phyloP scores from a whole-genome alignment of 257 asterid species.

The Nicotiana benthamiana region DNA sequence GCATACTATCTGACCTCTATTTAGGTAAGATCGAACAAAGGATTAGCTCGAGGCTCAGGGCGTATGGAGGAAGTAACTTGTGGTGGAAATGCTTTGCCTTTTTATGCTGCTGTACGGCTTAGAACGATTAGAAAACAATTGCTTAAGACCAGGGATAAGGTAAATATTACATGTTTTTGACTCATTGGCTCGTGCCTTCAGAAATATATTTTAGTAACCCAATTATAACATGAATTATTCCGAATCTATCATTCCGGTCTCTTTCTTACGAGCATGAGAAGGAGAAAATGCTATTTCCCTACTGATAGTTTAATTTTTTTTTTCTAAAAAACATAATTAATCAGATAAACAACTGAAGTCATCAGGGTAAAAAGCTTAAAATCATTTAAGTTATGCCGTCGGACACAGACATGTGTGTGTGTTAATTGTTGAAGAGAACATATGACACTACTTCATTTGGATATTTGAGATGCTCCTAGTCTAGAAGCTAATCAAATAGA shows the following conservation, averaged over 20 bases:
- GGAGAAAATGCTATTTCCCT: background rate
- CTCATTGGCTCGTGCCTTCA: background rate
- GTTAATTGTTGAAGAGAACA: background rate
- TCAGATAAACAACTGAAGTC: background rate
- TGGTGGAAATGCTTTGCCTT: slow-evolving; percentile 94
- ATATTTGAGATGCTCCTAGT: background rate
- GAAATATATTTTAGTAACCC: background rate
- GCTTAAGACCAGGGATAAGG: slow-evolving; percentile 60
- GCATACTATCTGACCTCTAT: background rate
- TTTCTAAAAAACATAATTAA: background rate
- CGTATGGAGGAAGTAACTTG: slow-evolving; percentile 74
- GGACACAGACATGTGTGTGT: background rate
- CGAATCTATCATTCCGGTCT: background rate
- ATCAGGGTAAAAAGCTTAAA: background rate
- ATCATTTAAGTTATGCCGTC: background rate
- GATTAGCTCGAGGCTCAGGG: slow-evolving; percentile 37
- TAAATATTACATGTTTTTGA: slow-evolving; percentile 9
- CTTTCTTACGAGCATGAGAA: background rate
- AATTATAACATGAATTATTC: background rate
- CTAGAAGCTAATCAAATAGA: background rate
- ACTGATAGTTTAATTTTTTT: background rate
- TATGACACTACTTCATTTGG: background rate
- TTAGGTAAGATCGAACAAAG: slow-evolving; percentile 57
- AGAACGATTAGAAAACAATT: slow-evolving; percentile 66
- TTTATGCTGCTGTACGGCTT: slow-evolving; percentile 88